Conservation (phyloP, 176 grass and related monocot genomes). For the Puccinellia tenuiflora region DNA sequence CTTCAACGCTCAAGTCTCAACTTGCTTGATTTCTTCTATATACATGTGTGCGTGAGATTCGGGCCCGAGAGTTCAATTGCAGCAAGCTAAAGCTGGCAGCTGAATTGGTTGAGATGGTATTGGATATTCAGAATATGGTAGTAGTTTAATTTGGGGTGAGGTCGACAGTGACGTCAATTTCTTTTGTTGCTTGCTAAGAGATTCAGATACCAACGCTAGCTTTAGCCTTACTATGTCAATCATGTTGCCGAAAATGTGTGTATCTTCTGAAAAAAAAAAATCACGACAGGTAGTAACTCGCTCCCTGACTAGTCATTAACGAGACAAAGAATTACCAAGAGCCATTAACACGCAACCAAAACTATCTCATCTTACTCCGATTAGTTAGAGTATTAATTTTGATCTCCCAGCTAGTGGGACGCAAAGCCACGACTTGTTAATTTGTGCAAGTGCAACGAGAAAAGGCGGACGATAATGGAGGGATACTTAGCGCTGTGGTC, state of each 20-base stretch:
- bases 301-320: background rate
- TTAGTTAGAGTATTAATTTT: no score
- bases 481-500: background rate
- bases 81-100: conserved; percentile 1
- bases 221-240: background rate
- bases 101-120: background rate
- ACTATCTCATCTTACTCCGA: no score
- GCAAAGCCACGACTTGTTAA: background rate
- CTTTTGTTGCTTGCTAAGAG: background rate
- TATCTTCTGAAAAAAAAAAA: no score
- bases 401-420: background rate
- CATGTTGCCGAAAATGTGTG: no score
- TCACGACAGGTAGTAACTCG: background rate
- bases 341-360: background rate
- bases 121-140: background rate
- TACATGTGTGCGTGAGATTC: background rate
- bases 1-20: conserved; percentile 13
- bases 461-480: background rate
- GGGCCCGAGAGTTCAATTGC: background rate
- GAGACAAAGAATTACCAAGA: background rate
- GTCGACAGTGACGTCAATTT: background rate
- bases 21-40: background rate
- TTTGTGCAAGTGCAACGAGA: background rate
- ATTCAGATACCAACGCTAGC: background rate
- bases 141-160: background rate